Base-by-base conservation (phyloP, 768 basidiomycete species). In the Rhodotorula graminis region DNA sequence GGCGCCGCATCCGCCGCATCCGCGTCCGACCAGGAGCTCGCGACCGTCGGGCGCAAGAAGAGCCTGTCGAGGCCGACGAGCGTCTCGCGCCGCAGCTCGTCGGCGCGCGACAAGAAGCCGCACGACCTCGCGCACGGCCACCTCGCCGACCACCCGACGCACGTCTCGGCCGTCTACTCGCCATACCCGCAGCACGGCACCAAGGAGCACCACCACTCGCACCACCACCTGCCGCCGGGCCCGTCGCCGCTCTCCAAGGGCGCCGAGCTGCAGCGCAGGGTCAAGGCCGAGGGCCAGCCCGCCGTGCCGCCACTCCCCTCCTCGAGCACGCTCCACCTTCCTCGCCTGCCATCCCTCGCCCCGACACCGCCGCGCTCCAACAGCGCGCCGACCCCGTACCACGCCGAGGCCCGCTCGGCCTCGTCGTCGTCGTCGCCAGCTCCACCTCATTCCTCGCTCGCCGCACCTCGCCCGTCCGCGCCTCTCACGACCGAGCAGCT, bases 81-180 rank as follows among this genome's bases (percentile, higher is more conserved):
- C 33, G 56, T 61, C n/a, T 61, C 60, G n/a, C 44, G 71, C n/a
- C 40, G 58, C 16, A 61, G 64, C 23, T 49, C 64, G 29, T 64
- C 64, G 15, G 59, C 56, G 1, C 46, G 53, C 46, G 59, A 60
- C n/a, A 25, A 65, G 50, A 61, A 65, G 25, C 71, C 71, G 59
- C 71, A 72, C 67, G 71, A 72, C 37, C 71, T 72, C 47, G 67
- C 71, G 27, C 71, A 72, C 37, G 71, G 71, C 0, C 71, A 72
- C 31, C 47, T 37, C 8, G 71, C 71, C 7, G 58, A 72, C 46
- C 71, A 72, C 37, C 58, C 71, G 49, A 65, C 63, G 25, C 71
- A 72, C 53, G 58, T 61, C 49, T 65, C 62, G 29, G 0, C 66
- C 2, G 40, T 57, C 21, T 72, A 46, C 58, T 72, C 71, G 15